A percentile compares a stretch with the other conserved stretches of the same genome.
These are phyloP conservation scores for Clavariopsis aquatica DNA, from an alignment of 495 filamentous ascomycete species.

Conservation along the genomic window DNA sequence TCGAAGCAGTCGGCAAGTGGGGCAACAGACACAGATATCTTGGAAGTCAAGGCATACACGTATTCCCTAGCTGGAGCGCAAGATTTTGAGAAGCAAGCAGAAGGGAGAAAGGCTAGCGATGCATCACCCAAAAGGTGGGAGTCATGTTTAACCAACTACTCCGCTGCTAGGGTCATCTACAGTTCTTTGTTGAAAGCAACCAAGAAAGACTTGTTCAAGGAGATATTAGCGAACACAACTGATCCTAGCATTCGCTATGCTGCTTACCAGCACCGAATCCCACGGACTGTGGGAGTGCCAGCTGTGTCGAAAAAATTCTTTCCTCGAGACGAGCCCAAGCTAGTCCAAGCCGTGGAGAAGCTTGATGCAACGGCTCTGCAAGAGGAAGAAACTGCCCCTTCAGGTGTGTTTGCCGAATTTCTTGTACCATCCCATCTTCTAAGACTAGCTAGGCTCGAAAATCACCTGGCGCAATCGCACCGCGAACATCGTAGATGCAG, in stretches of 20 bases:
- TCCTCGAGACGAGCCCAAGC: constrained; percentile 58
- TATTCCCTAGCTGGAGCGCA: constrained; percentile 71
- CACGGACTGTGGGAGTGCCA: constrained; percentile 76
- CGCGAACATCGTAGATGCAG: constrained; percentile 85
- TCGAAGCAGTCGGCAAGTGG: constrained; percentile 58
- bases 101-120: constrained; percentile 34
- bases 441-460: constrained; percentile 50
- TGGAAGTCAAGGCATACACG: constrained; percentile 86
- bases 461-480: constrained; percentile 88
- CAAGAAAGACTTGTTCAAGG: constrained; percentile 75
- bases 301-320: constrained; percentile 76
- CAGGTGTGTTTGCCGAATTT: constrained; percentile 50
- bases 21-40: constrained; percentile 67
- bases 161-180: constrained; percentile 80
- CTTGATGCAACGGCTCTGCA: constrained; percentile 70
- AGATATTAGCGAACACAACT: constrained; percentile 78
- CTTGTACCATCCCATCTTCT: not conserved
- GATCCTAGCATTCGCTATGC: constrained; percentile 94
- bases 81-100: constrained; percentile 74
- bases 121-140: constrained; percentile 62
- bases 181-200: constrained; percentile 65
- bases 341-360: constrained; percentile 67
- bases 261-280: constrained; percentile 78
- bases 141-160: constrained; percentile 70
- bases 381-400: constrained; percentile 59